Evolutionary conservation across 305 asterid genomes (phyloP).

Genomic region (Fraxinus greggii): DNA sequence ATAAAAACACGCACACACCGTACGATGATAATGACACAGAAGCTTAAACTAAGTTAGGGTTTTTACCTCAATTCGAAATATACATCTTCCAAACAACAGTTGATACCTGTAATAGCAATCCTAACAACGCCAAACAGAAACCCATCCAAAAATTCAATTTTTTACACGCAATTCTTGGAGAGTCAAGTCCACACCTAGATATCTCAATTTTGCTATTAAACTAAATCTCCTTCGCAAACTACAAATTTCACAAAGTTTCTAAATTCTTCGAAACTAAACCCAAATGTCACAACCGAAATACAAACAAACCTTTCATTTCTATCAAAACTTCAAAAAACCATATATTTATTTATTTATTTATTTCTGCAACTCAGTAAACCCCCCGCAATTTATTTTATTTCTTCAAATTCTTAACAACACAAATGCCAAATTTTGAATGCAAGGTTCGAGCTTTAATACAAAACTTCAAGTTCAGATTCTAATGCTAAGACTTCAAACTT

Average conservation of each 20-base stretch:
- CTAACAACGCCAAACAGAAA: conserved; percentile 40
- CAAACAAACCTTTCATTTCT: conserved; percentile 33
- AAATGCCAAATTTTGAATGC: conserved; percentile 27
- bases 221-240: conserved; percentile 83
- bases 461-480: conserved; percentile 35
- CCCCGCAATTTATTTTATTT: conserved; percentile 22
- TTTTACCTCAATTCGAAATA: conserved; percentile 50
- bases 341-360: conserved; percentile 23
- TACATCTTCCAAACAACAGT: conserved; percentile 45
- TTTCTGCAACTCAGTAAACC: conserved; percentile 55
- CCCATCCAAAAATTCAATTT: conserved; percentile 48
- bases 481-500: conserved; percentile 32
- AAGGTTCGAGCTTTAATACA: conserved; percentile 34
- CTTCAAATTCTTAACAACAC: conserved; percentile 26
- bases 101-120: conserved; percentile 38
- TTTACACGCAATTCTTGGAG: conserved; percentile 22
- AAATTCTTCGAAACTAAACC: conserved; percentile 37
- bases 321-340: conserved; percentile 29
- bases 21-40: conserved; percentile 33
- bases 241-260: conserved; percentile 40
- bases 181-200: conserved; percentile 44
- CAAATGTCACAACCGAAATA: conserved; percentile 22
- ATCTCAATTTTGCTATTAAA: conserved; percentile 56
- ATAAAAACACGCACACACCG: conserved; percentile 38
- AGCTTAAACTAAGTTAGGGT: conserved; percentile 54